phyloP scores from a whole-genome alignment of 495 filamentous ascomycete genomes.

The Viridothelium virens region DNA sequence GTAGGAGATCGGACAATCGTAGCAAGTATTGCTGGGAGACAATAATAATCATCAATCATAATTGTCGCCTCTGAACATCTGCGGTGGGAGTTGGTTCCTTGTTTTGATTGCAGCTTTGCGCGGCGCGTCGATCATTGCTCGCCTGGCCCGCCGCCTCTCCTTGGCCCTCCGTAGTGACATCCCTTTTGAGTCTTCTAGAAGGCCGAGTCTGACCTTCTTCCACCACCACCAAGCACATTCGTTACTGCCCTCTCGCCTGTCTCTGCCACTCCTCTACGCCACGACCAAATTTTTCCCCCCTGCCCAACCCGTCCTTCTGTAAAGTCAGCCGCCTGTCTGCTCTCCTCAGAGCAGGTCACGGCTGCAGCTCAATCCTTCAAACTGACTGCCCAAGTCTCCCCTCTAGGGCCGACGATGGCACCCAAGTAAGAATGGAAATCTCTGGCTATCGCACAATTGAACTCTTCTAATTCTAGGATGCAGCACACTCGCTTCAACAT shows the following conservation, averaged over 20 bases:
- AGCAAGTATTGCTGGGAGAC: background rate
- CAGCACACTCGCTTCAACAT: constrained; percentile 45
- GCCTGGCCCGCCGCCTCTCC: background rate
- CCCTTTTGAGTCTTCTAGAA: constrained; percentile 9
- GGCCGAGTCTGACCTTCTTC: constrained; percentile 7
- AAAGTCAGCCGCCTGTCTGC: constrained; percentile 6
- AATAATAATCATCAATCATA: background rate
- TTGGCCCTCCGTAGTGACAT: background rate
- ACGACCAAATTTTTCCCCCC: background rate
- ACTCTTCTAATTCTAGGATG: background rate
- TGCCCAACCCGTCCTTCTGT: background rate
- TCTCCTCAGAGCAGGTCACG: background rate
- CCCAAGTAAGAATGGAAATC: background rate
- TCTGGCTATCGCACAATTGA: background rate
- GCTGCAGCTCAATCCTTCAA: background rate
- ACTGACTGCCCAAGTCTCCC: constrained; percentile 3
- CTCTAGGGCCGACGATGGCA: background rate
- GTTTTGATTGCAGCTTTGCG: constrained; percentile 9
- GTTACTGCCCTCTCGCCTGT: background rate
- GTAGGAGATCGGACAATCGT: background rate
- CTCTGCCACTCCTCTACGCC: background rate
- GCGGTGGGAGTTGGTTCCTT: background rate
- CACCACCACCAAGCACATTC: constrained; percentile 1
- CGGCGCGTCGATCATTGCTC: constrained; percentile 6
- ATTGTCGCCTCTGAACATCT: background rate